These are phyloP conservation scores for Umbelopsis sp. DNA, from an alignment of 371 early-diverging fungal genomes.

Conservation along the genomic window DNA sequence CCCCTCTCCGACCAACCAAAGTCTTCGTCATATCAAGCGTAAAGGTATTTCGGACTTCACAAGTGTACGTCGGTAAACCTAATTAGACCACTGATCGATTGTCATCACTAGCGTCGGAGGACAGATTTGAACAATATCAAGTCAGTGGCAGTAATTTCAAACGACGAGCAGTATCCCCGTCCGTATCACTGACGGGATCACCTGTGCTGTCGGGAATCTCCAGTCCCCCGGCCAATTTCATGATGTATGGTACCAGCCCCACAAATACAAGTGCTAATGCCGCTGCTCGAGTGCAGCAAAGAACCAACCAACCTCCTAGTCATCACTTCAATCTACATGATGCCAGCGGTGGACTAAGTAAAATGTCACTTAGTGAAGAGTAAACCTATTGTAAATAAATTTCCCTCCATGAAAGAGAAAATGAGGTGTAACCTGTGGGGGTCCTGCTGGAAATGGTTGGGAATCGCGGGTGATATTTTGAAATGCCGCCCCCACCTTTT, in stretches of 20 bases:
- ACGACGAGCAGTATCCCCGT: constrained; percentile 50
- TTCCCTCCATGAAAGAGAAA: neutral
- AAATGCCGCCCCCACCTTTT: neutral
- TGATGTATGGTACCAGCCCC: constrained; percentile 28
- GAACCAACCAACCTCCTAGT: constrained; percentile 27
- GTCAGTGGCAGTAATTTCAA: constrained; percentile 31
- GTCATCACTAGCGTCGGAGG: constrained; percentile 36
- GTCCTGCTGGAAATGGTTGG: constrained; percentile 3
- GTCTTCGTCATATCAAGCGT: constrained; percentile 39
- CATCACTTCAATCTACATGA: constrained; percentile 43
- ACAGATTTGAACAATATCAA: constrained; percentile 42
- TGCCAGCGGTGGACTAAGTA: constrained; percentile 48
- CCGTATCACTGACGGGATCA: constrained; percentile 44
- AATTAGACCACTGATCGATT: neutral
- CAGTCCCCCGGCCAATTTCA: constrained; percentile 38
- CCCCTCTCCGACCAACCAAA: constrained; percentile 35
- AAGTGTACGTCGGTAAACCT: neutral
- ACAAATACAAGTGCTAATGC: constrained; percentile 33
- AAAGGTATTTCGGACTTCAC: constrained; percentile 35
- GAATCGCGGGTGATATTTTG: constrained; percentile 12
- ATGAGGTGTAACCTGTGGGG: neutral
- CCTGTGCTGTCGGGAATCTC: constrained; percentile 41
- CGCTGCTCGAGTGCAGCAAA: constrained; percentile 39
- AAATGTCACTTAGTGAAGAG: constrained; percentile 49
- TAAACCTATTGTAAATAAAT: neutral